A percentile compares a stretch with the other conserved stretches of the same genome.
Conservation (phyloP, 1,284 basidiomycete species). For the Ceratobasidium papillatum region DNA sequence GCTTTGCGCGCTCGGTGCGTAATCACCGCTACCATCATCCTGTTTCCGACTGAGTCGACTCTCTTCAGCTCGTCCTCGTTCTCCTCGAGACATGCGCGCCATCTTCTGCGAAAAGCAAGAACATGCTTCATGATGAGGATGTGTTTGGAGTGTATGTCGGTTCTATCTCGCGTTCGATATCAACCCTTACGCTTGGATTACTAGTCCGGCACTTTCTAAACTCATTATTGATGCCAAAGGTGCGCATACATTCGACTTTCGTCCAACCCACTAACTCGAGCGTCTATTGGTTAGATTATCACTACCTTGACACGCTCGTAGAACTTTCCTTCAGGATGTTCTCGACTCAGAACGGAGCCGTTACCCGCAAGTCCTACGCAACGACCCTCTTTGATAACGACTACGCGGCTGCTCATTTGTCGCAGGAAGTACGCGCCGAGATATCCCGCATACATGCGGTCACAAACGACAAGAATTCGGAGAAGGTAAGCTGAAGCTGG, state of each 20-base stretch:
- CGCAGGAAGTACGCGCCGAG: conserved; percentile 16
- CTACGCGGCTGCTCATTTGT: not conserved
- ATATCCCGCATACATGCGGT: conserved; percentile 31
- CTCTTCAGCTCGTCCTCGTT: conserved; percentile 12
- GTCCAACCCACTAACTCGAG: not conserved
- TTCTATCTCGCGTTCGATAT: not conserved
- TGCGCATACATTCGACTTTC: conserved; percentile 35
- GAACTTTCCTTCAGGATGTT: conserved; percentile 39
- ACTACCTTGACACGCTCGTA: conserved; percentile 28
- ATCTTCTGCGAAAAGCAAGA: conserved; percentile 15
- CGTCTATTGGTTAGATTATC: conserved; percentile 7
- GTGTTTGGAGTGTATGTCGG: conserved; percentile 22
- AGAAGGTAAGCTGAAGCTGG: conserved; percentile 7
- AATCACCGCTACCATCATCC: not conserved
- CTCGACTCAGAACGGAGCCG: conserved; percentile 4
- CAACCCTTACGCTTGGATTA: not conserved
- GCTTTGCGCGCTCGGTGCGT: conserved; percentile 34
- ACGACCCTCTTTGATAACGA: conserved; percentile 12
- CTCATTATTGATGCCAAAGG: conserved; percentile 37
- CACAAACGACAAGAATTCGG: conserved; percentile 31
- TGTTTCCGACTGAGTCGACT: not conserved
- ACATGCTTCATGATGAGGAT: conserved; percentile 2
- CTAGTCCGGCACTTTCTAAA: conserved; percentile 14
- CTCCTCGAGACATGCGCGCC: not conserved
- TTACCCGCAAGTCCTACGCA: conserved; percentile 21